A percentile compares a stretch with the other conserved stretches of the same genome.
Conservation (phyloP, 2,329 filamentous ascomycete genomes). For the Emmonsia crescens region DNA sequence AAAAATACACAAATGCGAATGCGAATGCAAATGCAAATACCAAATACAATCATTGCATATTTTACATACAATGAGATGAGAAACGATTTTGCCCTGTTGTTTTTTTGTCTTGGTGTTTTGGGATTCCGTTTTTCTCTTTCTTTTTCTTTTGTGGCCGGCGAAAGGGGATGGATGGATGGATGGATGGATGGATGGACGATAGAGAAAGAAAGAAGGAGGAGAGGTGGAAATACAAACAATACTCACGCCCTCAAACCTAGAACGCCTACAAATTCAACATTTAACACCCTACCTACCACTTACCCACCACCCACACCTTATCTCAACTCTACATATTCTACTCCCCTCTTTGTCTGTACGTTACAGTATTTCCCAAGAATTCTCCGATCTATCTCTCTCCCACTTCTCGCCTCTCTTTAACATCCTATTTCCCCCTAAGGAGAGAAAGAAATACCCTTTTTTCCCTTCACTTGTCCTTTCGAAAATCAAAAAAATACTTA, state of each 20-base stretch:
- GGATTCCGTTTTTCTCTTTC: constrained; percentile 2
- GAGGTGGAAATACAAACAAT: neutral
- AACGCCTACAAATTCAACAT: neutral
- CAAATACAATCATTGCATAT: too few species aligned
- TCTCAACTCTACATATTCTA: neutral
- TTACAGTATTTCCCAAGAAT: neutral
- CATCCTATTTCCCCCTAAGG: too few species aligned
- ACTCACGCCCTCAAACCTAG: too few species aligned
- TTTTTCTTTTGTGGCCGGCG: too few species aligned
- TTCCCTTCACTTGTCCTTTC: neutral
- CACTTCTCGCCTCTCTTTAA: too few species aligned
- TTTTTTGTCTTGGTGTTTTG: constrained; percentile 5
- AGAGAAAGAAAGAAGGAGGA: neutral
- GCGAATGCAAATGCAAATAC: too few species aligned
- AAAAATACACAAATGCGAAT: too few species aligned
- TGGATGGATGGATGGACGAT: neutral
- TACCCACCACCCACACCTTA: neutral
- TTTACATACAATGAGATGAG: too few species aligned
- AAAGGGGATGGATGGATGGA: constrained; percentile 1
- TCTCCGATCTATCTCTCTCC: neutral
- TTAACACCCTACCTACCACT: neutral
- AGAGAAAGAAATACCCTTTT: neutral
- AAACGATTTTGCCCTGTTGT: neutral
- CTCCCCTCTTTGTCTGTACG: too few species aligned
- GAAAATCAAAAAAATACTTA: neutral